Evolutionary conservation across 2,329 filamentous ascomycete genomes (phyloP).

Genomic region (Colletotrichum tropicale): DNA sequence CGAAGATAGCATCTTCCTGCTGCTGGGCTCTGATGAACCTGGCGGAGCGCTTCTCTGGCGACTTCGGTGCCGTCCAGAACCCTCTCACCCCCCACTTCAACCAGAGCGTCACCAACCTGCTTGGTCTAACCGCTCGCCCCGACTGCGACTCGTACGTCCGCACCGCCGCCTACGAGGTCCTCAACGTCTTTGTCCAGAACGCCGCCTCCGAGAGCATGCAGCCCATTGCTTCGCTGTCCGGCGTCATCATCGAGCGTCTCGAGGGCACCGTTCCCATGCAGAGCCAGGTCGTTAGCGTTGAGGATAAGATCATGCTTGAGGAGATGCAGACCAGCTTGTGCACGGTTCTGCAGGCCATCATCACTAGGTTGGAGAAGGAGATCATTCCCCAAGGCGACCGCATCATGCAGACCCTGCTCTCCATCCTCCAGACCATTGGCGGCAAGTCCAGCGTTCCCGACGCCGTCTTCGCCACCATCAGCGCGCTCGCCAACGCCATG

Average conservation of each 20-base stretch:
- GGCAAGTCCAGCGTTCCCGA: conserved; percentile 94
- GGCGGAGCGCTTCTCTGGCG: conserved; percentile 92
- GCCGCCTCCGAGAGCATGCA: conserved; percentile 84
- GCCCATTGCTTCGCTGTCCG: conserved; percentile 81
- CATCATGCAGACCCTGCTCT: conserved; percentile 89
- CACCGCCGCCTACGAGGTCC: conserved; percentile 95
- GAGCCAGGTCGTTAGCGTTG: conserved; percentile 91
- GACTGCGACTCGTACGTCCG: conserved; percentile 88
- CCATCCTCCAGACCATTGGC: conserved; percentile 77
- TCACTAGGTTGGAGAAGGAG: conserved; percentile 89
- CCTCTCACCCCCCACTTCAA: conserved; percentile 91
- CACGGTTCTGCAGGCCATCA: conserved; percentile 89
- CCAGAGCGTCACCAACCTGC: conserved; percentile 83
- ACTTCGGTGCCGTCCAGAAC: conserved; percentile 78
- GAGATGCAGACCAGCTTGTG: conserved; percentile 97
- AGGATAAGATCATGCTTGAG: conserved; percentile 93
- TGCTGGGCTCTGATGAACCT: conserved; percentile 99
- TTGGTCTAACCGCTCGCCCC: conserved; percentile 81
- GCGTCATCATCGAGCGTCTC: conserved; percentile 88
- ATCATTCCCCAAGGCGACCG: conserved; percentile 88
- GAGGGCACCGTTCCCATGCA: conserved; percentile 91
- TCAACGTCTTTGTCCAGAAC: conserved; percentile 93
- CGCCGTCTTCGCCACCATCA: conserved; percentile 89
- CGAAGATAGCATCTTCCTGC: conserved; percentile 97
- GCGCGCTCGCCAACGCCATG: conserved; percentile 87